Evolutionary conservation across 768 basidiomycete genomes (phyloP), one percentile per base, ranked within the genome.

Genomic region (Pleurotus tuoliensis): DNA sequence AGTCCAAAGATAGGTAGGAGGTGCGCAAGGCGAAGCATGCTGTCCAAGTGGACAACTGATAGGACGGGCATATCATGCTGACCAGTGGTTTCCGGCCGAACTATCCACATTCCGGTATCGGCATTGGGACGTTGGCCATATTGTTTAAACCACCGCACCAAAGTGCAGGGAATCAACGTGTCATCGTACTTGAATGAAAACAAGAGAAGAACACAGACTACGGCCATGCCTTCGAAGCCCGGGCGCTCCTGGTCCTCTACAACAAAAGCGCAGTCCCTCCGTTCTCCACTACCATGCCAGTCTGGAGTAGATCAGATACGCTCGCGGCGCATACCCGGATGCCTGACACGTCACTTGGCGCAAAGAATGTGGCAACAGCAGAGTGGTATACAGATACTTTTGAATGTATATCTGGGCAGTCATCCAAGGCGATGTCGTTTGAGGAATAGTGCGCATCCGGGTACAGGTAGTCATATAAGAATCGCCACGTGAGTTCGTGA

Each of bases 261-360:
- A 11, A 66, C 43, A 30, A 70, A 61, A 3, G 64, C 64, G 30
- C 58, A 62, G 48, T 72, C 68, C 52, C 61, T 60, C 1, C 62
- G 53, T 8, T 62, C 30, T 25, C 51, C 55, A 8, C 57, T 59
- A 1, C 57, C 58, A 15, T 40, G 53, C 70, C 69, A 72, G 2
- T 57, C 49, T 12, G 66, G 63, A 7, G 43, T 61, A 0, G 58
- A 56, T 4, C 62, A 59, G 7, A 70, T 71, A 11, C 56, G 52
- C 53, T 71, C 68, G 4, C 57, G 56, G 16, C 61, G 62, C 70
- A 71, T 71, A 0, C 69, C 67, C 62, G 61, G 6, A 59, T 43
- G 2, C 69, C 66, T n/a, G 56, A 62, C n/a, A 62, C 20, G 20
- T 72, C 63, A 50, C 68, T 71, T 0, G 70, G 68, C 1, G 70